Evolutionary conservation across 139 green algal species (phyloP), one percentile per base, ranked within the genome.

Genomic region (Chlamydomonas sphaeroides): DNA sequence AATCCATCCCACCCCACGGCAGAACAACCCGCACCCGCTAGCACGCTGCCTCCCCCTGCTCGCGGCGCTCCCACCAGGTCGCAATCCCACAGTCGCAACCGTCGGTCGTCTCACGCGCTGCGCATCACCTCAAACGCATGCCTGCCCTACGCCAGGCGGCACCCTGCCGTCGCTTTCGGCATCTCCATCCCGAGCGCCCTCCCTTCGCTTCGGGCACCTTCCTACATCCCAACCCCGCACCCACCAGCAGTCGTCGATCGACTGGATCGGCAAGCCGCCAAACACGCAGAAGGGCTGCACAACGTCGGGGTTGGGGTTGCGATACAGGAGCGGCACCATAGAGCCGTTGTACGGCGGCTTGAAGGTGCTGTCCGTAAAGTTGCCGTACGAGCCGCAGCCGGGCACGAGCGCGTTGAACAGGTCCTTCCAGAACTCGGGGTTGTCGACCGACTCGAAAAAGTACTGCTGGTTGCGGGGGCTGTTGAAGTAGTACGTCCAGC

Each of bases 361-460:
- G 75, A 32, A 73, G 23, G 66, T 39, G 5, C 11, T 56, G 51
- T 84, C 77, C 26, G 77, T 76, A 65, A 76, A 84, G 48, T 67
- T 84, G 38, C 77, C 65, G 2, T 66, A 14, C 20, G 65, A 49
- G 49, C 65, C 65, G n/a, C 77, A 84, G 65, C 77, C 77, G 17
- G 77, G 77, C 15, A 35, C 59, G 14, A 84, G 65, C 15, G 49
- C 77, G 17, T 2, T 35, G 36, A 38, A 84, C 14, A 84, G 36
- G 30, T 74, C 65, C 65, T 10, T 0, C 77, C 77, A 84, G 49
- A 84, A 84, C 3, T 57, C 65, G 18, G 35, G 41, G 30, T 35
- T 84, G 65, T 76, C 42, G 35, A 75, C 77, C 30, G 77, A 84
- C 4, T 56, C 35, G 36, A 76, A 84, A 36, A 84, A 84, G 42